phyloP scores from a whole-genome alignment of 2,329 filamentous ascomycete genomes.

The Pseudogymnoascus sp. region DNA sequence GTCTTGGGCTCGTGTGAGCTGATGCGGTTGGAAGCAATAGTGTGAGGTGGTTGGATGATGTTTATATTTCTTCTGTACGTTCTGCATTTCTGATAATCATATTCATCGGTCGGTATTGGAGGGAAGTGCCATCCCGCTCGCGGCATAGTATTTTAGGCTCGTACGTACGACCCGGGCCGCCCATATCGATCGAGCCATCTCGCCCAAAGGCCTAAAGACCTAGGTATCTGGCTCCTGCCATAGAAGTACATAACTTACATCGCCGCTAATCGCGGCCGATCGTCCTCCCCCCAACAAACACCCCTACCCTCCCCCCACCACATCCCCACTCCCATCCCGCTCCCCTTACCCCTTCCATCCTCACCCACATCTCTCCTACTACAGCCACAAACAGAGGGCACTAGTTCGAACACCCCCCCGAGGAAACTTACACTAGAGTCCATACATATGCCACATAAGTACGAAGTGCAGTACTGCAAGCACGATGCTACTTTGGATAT shows the following conservation, averaged over 20 bases:
- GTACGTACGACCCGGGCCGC: background rate
- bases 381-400: background rate
- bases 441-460: background rate
- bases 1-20: background rate
- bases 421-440: background rate
- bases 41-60: background rate
- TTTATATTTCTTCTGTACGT: background rate
- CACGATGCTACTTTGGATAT: background rate
- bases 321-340: background rate
- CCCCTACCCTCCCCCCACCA: background rate
- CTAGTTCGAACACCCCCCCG: background rate
- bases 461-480: background rate
- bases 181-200: background rate
- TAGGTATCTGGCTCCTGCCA: background rate
- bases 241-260: background rate
- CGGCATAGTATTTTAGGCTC: background rate
- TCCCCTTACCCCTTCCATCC: background rate
- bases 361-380: background rate
- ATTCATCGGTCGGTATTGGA: background rate
- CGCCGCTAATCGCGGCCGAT: conserved; percentile 1
- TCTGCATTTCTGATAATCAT: background rate
- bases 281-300: background rate
- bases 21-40: background rate
- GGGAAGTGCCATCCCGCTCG: background rate
- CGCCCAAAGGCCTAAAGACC: background rate